Evolutionary conservation across 495 filamentous ascomycete species (phyloP).

Genomic region (Tuber borchii): DNA sequence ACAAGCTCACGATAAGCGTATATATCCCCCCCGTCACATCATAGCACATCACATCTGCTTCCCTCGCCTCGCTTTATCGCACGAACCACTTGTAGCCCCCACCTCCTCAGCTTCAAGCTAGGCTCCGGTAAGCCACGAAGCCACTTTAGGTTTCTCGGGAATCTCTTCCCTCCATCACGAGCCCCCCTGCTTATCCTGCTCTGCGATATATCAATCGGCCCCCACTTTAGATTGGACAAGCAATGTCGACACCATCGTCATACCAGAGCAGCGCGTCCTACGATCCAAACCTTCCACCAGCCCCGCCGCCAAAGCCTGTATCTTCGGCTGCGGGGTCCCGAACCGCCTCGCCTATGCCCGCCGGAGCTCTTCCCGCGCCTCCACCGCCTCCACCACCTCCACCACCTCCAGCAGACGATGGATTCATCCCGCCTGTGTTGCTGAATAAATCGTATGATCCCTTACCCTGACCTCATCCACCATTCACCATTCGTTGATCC

Average conservation of each 20-base stretch:
- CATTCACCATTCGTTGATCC: not conserved
- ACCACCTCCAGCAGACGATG: conserved; percentile 43
- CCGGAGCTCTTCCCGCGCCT: conserved; percentile 20
- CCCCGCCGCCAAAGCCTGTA: conserved; percentile 65
- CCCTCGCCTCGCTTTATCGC: not conserved
- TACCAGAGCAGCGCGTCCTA: conserved; percentile 34
- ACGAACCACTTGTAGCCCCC: not conserved
- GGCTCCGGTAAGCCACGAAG: not conserved
- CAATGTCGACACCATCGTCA: conserved; percentile 37
- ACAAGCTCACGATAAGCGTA: not conserved
- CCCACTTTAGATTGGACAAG: not conserved
- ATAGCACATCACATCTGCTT: not conserved
- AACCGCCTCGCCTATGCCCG: conserved; percentile 50
- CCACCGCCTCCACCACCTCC: conserved; percentile 46
- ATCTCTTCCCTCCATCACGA: not conserved
- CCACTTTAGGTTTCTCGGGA: conserved; percentile 4
- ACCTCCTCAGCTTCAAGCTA: not conserved
- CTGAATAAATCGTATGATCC: conserved; percentile 65
- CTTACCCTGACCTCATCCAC: not conserved
- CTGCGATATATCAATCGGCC: not conserved
- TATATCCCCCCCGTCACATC: not conserved
- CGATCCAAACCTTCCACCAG: conserved; percentile 55
- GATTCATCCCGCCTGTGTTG: conserved; percentile 63
- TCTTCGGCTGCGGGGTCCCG: conserved; percentile 63
- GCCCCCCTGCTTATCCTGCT: not conserved